Conservation (phyloP, 768 basidiomycete species). For the Clavulina sp. region DNA sequence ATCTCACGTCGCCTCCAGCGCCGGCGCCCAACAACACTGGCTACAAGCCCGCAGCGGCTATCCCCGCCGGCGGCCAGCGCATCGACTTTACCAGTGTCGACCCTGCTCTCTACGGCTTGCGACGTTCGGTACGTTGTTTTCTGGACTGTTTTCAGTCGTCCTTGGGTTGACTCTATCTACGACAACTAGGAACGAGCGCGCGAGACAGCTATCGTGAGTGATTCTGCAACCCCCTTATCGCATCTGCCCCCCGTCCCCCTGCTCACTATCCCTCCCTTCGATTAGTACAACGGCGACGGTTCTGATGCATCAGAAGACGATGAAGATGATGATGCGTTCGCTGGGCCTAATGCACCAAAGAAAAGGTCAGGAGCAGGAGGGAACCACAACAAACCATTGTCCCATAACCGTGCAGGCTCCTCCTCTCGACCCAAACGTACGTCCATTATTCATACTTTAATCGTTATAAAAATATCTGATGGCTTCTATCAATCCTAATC, state of each 20-base stretch:
- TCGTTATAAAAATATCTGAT: background rate
- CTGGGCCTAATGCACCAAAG: background rate
- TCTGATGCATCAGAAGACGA: background rate
- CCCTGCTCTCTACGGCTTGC: conserved; percentile 15
- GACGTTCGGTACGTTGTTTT: conserved; percentile 14
- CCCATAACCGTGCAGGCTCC: background rate
- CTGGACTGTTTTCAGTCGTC: background rate
- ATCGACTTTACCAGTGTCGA: conserved; percentile 13
- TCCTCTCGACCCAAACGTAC: conserved; percentile 7
- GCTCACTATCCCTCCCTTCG: background rate
- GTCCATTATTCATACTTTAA: background rate
- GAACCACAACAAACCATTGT: background rate
- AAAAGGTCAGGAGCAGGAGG: too few relatives aligned
- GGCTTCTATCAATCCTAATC: background rate
- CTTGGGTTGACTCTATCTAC: background rate
- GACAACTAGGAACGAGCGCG: conserved; percentile 1
- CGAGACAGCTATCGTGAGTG: background rate
- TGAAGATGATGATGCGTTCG: background rate
- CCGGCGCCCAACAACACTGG: background rate
- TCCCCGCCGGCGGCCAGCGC: conserved; percentile 4
- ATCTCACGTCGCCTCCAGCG: conserved; percentile 5
- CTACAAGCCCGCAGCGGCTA: background rate
- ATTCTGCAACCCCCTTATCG: conserved; percentile 3
- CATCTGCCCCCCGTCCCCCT: background rate
- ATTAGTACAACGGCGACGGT: background rate